Base-by-base conservation (phyloP, 164 flowering plant species). In the Nymphaea thermarum region DNA sequence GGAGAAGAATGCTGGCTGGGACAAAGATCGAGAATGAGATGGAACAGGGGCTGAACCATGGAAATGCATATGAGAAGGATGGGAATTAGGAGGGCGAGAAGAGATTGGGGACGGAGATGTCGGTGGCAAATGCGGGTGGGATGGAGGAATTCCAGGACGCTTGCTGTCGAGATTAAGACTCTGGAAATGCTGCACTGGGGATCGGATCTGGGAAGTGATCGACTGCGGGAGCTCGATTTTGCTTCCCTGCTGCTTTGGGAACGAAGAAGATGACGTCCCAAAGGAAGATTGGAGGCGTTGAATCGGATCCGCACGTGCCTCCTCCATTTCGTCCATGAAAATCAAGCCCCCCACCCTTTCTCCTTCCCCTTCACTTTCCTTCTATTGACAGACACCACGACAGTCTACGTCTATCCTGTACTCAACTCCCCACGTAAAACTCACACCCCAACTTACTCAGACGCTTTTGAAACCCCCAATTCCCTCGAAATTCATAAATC, bases 71-170 rank as follows among this genome's bases (percentile, higher is more conserved):
- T 68, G 81, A 0, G 89, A 84, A 81, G 83, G 80, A 82, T 85
- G 94, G 0, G 96, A 85, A 70, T 84, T 86, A 3, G 97, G 98
- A 4, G 91, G 84, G 11, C 43, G 44, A 8, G 43, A 42, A 15
- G 44, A 43, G 14, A 17, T 4, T 8, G 66, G n/a, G 63, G 63
- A 61, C 25, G 63, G 41, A 4, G 74, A 67, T 57, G 86, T 67
- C 4, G 95, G 96, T 4, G 96, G 88, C 65, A 89, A 80, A 73
- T 82, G 89, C 4, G 96, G 96, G 75, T 87, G 81, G 42, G 90
- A 87, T 0, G 98, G 98, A 15, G 98, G 97, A 18, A 91, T 87
- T 8, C 95, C 96, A 25, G 77, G 71, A 59, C 89, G 77, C 76
- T 84, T 75, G 69, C 71, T 75, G 14, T 86, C 96, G 2, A 65